A percentile compares a stretch with the other conserved stretches of the same genome.
phyloP scores from a whole-genome alignment of 179 eudicot species.

The Amaranthus tricolor region DNA sequence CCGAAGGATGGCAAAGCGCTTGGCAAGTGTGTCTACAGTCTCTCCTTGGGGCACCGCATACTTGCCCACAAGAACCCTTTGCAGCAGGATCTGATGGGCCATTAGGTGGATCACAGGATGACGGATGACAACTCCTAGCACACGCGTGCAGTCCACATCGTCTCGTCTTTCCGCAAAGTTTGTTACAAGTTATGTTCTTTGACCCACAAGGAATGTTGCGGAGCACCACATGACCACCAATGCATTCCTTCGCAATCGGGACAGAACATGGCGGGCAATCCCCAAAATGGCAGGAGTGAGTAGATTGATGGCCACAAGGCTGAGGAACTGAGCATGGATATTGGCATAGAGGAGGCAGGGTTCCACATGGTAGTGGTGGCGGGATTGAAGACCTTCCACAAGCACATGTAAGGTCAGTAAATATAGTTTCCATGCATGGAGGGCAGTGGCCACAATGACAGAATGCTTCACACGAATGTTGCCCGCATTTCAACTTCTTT shows the following conservation, averaged over 20 bases:
- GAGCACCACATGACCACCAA: constrained; percentile 86
- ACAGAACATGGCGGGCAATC: constrained; percentile 89
- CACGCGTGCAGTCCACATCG: constrained; percentile 94
- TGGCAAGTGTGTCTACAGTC: constrained; percentile 89
- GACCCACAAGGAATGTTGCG: constrained; percentile 96
- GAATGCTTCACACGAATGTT: constrained; percentile 69
- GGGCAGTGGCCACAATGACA: constrained; percentile 99
- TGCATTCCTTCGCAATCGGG: constrained; percentile 89
- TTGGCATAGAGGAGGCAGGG: constrained; percentile 89
- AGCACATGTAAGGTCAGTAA: constrained; percentile 81
- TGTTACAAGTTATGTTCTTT: constrained; percentile 81
- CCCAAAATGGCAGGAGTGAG: constrained; percentile 95
- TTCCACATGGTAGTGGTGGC: constrained; percentile 94
- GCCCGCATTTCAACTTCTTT: constrained; percentile 93
- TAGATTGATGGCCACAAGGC: constrained; percentile 88
- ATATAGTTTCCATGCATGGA: constrained; percentile 91
- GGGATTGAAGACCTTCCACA: constrained; percentile 92
- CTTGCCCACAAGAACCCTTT: constrained; percentile 76
- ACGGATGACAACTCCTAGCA: constrained; percentile 77
- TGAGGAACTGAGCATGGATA: constrained; percentile 74
- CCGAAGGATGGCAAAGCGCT: constrained; percentile 74
- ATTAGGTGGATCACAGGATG: constrained; percentile 67
- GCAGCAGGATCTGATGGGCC: constrained; percentile 33
- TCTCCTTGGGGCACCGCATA: constrained; percentile 93
- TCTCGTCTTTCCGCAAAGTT: constrained; percentile 78